Conservation (phyloP, 75 land plant species). For the Picea glauca region DNA sequence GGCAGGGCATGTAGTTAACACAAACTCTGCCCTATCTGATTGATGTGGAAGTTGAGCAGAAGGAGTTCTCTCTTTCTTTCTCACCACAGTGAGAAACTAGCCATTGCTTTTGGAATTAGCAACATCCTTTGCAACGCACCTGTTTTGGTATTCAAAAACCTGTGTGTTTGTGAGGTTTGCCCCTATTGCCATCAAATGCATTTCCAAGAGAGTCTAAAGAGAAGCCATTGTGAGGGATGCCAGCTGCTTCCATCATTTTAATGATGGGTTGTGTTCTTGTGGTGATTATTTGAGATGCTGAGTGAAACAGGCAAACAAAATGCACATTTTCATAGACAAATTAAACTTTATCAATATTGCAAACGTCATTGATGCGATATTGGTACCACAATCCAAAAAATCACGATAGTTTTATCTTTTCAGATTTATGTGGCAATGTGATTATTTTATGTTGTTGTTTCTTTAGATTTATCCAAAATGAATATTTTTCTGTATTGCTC, state of each 20-base stretch:
- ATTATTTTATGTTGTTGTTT: too few species aligned
- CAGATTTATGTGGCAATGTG: too few species aligned
- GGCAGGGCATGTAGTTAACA: constrained; percentile 14
- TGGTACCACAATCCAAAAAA: too few species aligned
- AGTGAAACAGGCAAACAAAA: too few species aligned
- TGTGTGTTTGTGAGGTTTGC: constrained; percentile 4
- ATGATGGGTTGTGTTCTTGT: too few species aligned
- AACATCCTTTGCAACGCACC: neutral
- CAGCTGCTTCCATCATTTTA: neutral
- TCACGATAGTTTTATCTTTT: too few species aligned
- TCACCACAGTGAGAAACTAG: constrained; percentile 18
- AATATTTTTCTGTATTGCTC: too few species aligned
- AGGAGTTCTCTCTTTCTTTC: constrained; percentile 1
- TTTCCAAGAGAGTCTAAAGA: constrained; percentile 6
- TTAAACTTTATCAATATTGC: too few species aligned
- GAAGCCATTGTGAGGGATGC: constrained; percentile 7
- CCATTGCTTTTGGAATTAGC: constrained; percentile 16
- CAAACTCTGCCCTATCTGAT: constrained; percentile 3
- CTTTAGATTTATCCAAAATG: too few species aligned
- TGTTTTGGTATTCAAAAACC: constrained; percentile 11
- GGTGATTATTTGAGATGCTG: too few species aligned
- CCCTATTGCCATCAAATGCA: constrained; percentile 8
- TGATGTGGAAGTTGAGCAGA: constrained; percentile 12
- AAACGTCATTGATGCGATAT: too few species aligned
- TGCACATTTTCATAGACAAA: too few species aligned